Evolutionary conservation across 768 basidiomycete genomes (phyloP).

Genomic region (Russula foetens): DNA sequence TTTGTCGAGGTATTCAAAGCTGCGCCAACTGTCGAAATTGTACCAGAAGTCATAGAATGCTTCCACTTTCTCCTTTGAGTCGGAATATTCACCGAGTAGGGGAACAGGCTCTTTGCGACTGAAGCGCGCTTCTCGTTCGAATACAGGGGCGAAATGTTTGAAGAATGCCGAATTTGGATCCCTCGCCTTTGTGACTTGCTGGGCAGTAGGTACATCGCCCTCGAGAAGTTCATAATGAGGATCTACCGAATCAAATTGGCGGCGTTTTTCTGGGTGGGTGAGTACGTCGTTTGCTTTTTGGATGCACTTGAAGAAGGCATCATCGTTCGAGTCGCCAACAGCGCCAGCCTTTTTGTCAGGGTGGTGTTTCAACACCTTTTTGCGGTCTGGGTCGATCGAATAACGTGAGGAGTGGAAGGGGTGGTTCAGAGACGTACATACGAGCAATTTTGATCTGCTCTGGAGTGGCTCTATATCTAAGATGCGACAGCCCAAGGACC

Average conservation of each 20-base stretch:
- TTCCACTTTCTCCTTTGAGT: slow-evolving; percentile 77
- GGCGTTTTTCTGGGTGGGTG: slow-evolving; percentile 74
- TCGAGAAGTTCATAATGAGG: slow-evolving; percentile 64
- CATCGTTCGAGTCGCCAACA: slow-evolving; percentile 82
- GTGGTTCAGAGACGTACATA: slow-evolving; percentile 47
- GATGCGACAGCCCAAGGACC: slow-evolving; percentile 87
- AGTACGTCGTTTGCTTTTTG: slow-evolving; percentile 97
- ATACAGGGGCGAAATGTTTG: slow-evolving; percentile 68
- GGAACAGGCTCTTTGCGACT: slow-evolving; percentile 81
- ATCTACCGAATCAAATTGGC: slow-evolving; percentile 97
- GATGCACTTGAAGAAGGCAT: slow-evolving; percentile 99
- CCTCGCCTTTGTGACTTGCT: slow-evolving; percentile 44
- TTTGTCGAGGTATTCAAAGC: slow-evolving; percentile 97
- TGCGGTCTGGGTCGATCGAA: slow-evolving; percentile 55
- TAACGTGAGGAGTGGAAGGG: slow-evolving; percentile 2
- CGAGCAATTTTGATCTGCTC: slow-evolving; percentile 97
- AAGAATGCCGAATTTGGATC: slow-evolving; percentile 59
- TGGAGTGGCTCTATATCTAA: slow-evolving; percentile 77
- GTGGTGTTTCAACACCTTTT: slow-evolving; percentile 96
- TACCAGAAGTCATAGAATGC: slow-evolving; percentile 99
- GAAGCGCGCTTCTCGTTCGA: slow-evolving; percentile 89
- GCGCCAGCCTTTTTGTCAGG: slow-evolving; percentile 86
- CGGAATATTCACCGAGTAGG: slow-evolving; percentile 58
- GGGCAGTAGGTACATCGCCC: slow-evolving; percentile 63
- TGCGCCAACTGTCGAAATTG: slow-evolving; percentile 98